phyloP scores from a whole-genome alignment of 2,329 filamentous ascomycete species.

The Pseudogymnoascus sp. region DNA sequence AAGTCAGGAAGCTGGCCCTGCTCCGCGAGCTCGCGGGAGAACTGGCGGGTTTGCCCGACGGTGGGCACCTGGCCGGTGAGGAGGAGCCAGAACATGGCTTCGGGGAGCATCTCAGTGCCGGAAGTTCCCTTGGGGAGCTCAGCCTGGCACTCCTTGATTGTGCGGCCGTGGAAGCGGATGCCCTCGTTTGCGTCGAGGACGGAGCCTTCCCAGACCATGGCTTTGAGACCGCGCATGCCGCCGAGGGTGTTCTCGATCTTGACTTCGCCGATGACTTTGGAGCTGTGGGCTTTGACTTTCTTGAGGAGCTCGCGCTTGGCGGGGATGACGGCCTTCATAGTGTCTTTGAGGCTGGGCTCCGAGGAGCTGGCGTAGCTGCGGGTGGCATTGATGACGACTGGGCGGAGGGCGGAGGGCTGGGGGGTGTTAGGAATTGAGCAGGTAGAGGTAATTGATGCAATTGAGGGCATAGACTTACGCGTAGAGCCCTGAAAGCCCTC shows the following conservation, averaged over 20 bases:
- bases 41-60: constrained; percentile 66
- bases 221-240: constrained; percentile 94
- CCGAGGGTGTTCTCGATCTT: constrained; percentile 91
- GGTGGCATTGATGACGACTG: constrained; percentile 26
- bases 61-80: constrained; percentile 88
- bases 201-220: constrained; percentile 98
- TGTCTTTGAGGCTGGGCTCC: constrained; percentile 84
- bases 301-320: constrained; percentile 89
- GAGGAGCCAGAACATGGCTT: constrained; percentile 99
- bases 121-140: constrained; percentile 86
- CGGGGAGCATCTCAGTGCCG: constrained; percentile 94
- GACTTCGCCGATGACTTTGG: constrained; percentile 81
- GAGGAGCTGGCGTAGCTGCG: constrained; percentile 64
- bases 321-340: constrained; percentile 75
- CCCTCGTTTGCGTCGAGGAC: constrained; percentile 95
- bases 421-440: neutral
- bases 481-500: constrained; percentile 53
- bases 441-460: neutral
- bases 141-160: constrained; percentile 95
- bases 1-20: constrained; percentile 76
- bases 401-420: constrained; percentile 27
- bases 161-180: constrained; percentile 94
- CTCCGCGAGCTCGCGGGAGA: constrained; percentile 81
- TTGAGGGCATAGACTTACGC: constrained; percentile 39
- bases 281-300: constrained; percentile 77